Conservation (phyloP, 305 asterid genomes). For the Fraxinus sp. region DNA sequence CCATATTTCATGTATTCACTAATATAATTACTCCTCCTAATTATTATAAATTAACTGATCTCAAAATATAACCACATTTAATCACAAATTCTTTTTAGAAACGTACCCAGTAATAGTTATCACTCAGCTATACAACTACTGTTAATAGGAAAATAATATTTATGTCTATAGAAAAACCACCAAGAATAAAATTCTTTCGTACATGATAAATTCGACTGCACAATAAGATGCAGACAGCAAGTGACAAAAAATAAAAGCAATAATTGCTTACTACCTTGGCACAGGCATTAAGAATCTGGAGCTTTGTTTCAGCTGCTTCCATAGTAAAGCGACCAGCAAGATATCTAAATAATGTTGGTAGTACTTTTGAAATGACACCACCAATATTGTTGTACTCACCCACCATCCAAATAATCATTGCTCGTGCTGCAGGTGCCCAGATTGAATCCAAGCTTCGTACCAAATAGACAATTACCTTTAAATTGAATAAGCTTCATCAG, state of each 20-base stretch:
- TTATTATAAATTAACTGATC: neutral
- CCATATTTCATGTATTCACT: neutral
- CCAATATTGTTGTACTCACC: conserved; percentile 80
- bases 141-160: neutral
- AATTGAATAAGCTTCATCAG: conserved; percentile 17
- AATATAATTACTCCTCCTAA: neutral
- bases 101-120: neutral
- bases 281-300: conserved; percentile 49
- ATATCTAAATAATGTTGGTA: conserved; percentile 46
- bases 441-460: conserved; percentile 75
- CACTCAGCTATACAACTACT: conserved; percentile 2
- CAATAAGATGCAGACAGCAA: neutral
- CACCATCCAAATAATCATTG: conserved; percentile 91
- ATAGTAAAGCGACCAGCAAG: conserved; percentile 41
- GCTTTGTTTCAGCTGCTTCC: conserved; percentile 46
- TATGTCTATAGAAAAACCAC: conserved; percentile 10
- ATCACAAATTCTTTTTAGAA: neutral
- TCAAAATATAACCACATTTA: conserved; percentile 7
- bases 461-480: conserved; percentile 80
- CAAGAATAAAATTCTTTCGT: neutral
- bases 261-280: conserved; percentile 35
- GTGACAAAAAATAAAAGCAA: conserved; percentile 2
- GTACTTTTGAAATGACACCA: conserved; percentile 55
- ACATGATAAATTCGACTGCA: neutral
- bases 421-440: conserved; percentile 76